phyloP scores from a whole-genome alignment of 108 stramenopile species.

The Pelagomonas calceolata region DNA sequence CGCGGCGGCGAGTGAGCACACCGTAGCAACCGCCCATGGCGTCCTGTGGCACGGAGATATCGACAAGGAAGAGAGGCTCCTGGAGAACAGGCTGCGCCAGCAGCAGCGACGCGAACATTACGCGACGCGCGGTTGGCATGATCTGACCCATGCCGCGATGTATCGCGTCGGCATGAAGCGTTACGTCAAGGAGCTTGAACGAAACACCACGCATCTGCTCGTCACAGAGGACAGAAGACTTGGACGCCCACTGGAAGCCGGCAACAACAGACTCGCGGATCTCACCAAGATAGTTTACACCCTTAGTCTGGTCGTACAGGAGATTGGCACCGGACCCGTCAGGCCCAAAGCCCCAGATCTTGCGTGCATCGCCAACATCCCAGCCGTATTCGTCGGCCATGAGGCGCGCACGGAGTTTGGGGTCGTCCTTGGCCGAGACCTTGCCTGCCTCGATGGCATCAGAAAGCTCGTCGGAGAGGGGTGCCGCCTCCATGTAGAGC shows the following conservation, averaged over 20 bases:
- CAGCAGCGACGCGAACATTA: constrained; percentile 90
- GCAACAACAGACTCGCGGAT: constrained; percentile 98
- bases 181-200: constrained; percentile 98
- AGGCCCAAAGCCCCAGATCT: constrained; percentile 99
- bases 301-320: constrained; percentile 96
- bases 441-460: constrained; percentile 93
- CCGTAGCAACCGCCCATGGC: constrained; percentile 99
- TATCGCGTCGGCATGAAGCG: constrained; percentile 99
- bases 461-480: constrained; percentile 73
- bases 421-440: constrained; percentile 68
- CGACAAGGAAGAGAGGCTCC: constrained; percentile 96
- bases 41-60: constrained; percentile 95
- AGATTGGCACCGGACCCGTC: constrained; percentile 98
- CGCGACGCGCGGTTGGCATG: constrained; percentile 98
- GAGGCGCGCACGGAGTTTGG: constrained; percentile 82
- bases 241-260: constrained; percentile 97
- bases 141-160: constrained; percentile 99
- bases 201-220: constrained; percentile 93
- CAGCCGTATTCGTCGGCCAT: constrained; percentile 91
- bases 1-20: constrained; percentile 95
- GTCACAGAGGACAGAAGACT: constrained; percentile 92
- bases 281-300: constrained; percentile 98
- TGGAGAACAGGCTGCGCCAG: constrained; percentile 78
- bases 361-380: constrained; percentile 93
- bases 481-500: constrained; percentile 82